Conservation (phyloP, 2,329 filamentous ascomycete genomes). For the Calonectria honghensis region DNA sequence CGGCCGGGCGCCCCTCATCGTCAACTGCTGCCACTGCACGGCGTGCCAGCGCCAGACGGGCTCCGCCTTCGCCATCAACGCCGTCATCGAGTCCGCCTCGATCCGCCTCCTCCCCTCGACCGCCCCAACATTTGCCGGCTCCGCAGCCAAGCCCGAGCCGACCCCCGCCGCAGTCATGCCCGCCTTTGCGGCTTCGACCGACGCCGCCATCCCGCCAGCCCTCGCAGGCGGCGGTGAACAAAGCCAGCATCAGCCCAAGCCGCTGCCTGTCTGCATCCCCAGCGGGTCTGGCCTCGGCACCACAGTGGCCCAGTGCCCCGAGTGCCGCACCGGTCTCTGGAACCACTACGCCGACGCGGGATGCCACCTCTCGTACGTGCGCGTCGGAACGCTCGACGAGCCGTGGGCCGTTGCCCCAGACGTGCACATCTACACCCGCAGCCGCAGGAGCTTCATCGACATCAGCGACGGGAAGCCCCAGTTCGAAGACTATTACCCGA, state of each 20-base stretch:
- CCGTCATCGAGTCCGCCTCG: slow-evolving; percentile 63
- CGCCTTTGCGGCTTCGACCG: slow-evolving; percentile 49
- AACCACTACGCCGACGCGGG: slow-evolving; percentile 62
- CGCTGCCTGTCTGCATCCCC: slow-evolving; percentile 58
- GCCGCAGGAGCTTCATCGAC: slow-evolving; percentile 62
- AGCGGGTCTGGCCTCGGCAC: slow-evolving; percentile 64
- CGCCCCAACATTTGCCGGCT: slow-evolving; percentile 49
- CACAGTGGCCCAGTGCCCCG: slow-evolving; percentile 64
- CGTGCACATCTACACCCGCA: slow-evolving; percentile 66
- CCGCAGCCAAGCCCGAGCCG: slow-evolving; percentile 34
- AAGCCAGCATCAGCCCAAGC: slow-evolving; percentile 23
- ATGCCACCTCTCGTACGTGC: slow-evolving; percentile 60
- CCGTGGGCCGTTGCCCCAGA: slow-evolving; percentile 63
- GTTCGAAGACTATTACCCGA: slow-evolving; percentile 61
- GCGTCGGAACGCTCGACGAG: slow-evolving; percentile 66
- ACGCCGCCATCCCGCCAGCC: slow-evolving; percentile 39
- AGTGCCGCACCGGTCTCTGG: slow-evolving; percentile 64
- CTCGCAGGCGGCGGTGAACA: neutral
- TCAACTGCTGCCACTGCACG: slow-evolving; percentile 69
- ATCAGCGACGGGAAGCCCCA: slow-evolving; percentile 61
- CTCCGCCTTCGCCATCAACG: slow-evolving; percentile 63
- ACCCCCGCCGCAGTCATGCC: slow-evolving; percentile 42
- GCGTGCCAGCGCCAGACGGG: slow-evolving; percentile 68
- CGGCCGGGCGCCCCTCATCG: slow-evolving; percentile 71
- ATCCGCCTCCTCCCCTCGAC: slow-evolving; percentile 58